A percentile compares a stretch with the other conserved stretches of the same genome.
Conservation (phyloP, 139 green algal genomes). For the Chlamydomonas eustigma region DNA sequence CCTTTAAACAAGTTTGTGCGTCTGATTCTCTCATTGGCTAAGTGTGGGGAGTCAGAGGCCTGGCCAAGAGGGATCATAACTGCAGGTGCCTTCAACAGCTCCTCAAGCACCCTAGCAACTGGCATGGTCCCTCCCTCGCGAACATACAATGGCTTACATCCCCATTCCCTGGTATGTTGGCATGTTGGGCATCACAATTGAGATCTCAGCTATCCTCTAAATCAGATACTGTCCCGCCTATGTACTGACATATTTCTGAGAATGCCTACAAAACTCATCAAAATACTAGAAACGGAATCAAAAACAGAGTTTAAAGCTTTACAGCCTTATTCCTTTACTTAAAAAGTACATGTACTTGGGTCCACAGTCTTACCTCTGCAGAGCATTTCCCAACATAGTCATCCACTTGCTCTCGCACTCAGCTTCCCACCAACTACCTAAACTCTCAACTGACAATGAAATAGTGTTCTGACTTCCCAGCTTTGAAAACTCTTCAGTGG, state of each 20-base stretch:
- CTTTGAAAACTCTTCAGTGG: slow-evolving; percentile 75
- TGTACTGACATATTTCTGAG: too few species aligned
- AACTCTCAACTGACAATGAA: slow-evolving; percentile 43
- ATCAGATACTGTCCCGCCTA: too few species aligned
- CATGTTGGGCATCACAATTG: too few species aligned
- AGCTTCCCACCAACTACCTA: slow-evolving; percentile 90
- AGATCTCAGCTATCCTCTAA: too few species aligned
- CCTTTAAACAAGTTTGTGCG: slow-evolving; percentile 76
- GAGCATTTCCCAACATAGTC: slow-evolving; percentile 65
- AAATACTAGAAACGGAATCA: not conserved
- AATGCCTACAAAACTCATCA: not conserved
- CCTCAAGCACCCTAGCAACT: slow-evolving; percentile 84
- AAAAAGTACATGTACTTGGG: too few species aligned
- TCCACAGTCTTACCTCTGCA: slow-evolving; percentile 30
- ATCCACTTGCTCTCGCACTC: slow-evolving; percentile 58
- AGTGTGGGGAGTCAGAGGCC: slow-evolving; percentile 75
- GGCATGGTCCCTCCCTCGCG: slow-evolving; percentile 85
- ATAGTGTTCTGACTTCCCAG: slow-evolving; percentile 78
- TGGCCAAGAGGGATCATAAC: slow-evolving; percentile 92
- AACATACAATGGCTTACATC: slow-evolving; percentile 71
- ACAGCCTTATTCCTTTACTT: too few species aligned
- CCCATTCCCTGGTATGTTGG: slow-evolving; percentile 71
- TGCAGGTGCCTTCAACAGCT: slow-evolving; percentile 76
- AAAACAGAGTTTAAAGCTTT: too few species aligned
- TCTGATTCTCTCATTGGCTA: slow-evolving; percentile 87